These are phyloP conservation scores for Sherardia arvensis DNA, from an alignment of 257 asterid genomes.

Conservation along the genomic window DNA sequence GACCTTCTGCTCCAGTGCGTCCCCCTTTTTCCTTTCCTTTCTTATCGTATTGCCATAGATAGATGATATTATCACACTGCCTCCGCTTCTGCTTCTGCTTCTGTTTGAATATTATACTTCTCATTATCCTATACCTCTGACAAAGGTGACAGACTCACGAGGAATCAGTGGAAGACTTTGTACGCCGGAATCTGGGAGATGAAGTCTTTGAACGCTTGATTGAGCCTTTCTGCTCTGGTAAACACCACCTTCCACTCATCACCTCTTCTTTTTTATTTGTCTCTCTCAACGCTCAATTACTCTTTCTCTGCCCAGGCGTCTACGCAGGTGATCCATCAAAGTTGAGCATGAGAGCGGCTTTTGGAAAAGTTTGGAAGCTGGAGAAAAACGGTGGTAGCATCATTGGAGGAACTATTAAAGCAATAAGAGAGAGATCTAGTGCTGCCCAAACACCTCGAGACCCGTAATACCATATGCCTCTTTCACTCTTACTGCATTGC, in stretches of 20 bases:
- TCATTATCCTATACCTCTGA: not conserved
- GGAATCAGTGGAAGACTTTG: constrained; percentile 95
- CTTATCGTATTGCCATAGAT: too few species aligned
- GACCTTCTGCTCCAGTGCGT: constrained; percentile 92
- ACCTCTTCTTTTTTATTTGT: not conserved
- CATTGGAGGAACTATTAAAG: constrained; percentile 84
- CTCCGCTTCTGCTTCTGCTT: not conserved
- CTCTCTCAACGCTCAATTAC: too few species aligned
- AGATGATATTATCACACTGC: not conserved
- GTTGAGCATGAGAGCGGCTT: constrained; percentile 96
- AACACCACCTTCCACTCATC: not conserved
- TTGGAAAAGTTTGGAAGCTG: constrained; percentile 95
- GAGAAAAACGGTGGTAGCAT: constrained; percentile 94
- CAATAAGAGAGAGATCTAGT: constrained; percentile 52
- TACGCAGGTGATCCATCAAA: constrained; percentile 98
- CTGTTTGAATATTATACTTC: constrained; percentile 1
- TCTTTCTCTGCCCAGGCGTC: constrained; percentile 73
- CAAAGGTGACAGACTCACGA: constrained; percentile 74
- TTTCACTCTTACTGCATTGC: constrained; percentile 5
- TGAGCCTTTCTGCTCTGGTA: constrained; percentile 98
- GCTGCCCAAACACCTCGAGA: constrained; percentile 58
- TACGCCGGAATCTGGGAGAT: constrained; percentile 84
- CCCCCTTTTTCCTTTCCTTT: not conserved
- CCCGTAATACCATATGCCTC: constrained; percentile 50
- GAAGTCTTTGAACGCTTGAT: constrained; percentile 96